A percentile compares a stretch with the other conserved stretches of the same genome.
These are phyloP conservation scores for Pseudogymnoascus sp. DNA, from an alignment of 2,329 filamentous ascomycete genomes.

Conservation along the genomic window DNA sequence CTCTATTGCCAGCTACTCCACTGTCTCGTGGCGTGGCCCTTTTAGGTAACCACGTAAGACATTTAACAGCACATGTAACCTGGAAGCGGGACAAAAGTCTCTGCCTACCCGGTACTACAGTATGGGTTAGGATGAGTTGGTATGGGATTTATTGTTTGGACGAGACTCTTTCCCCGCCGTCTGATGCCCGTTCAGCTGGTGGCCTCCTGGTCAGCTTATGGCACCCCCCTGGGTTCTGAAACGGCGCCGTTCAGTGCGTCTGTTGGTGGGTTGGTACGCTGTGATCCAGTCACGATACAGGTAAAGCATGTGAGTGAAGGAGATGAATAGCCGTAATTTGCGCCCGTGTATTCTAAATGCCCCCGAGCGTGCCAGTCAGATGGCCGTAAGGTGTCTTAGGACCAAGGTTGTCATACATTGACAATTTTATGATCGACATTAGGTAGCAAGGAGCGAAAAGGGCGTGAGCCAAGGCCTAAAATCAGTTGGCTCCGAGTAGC, in stretches of 20 bases:
- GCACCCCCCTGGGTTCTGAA: background rate
- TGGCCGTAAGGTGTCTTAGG: conserved; percentile 7
- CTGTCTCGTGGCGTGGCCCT: background rate
- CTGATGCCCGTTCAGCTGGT: conserved; percentile 5
- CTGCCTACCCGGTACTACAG: background rate
- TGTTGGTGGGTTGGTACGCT: background rate
- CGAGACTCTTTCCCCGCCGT: background rate
- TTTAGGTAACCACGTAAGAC: conserved; percentile 7
- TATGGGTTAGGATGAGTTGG: too few species aligned
- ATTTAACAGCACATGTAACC: background rate
- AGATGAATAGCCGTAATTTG: conserved; percentile 3
- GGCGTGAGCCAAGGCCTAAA: background rate
- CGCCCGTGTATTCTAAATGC: background rate
- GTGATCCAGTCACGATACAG: conserved; percentile 9
- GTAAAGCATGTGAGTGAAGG: conserved; percentile 3
- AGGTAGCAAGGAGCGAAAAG: background rate
- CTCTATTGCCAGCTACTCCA: conserved; percentile 8
- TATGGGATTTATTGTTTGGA: background rate
- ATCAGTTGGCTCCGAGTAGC: background rate
- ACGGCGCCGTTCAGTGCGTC: background rate
- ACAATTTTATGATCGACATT: conserved; percentile 7
- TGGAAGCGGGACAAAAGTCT: background rate
- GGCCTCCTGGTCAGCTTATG: conserved; percentile 6
- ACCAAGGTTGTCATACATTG: conserved; percentile 8
- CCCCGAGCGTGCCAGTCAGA: conserved; percentile 3